Percentiles rank a stretch among this genome's conserved stretches.
These are phyloP conservation scores for Sonneratia alba DNA, from an alignment of 345 rosid genomes.

Conservation along the genomic window DNA sequence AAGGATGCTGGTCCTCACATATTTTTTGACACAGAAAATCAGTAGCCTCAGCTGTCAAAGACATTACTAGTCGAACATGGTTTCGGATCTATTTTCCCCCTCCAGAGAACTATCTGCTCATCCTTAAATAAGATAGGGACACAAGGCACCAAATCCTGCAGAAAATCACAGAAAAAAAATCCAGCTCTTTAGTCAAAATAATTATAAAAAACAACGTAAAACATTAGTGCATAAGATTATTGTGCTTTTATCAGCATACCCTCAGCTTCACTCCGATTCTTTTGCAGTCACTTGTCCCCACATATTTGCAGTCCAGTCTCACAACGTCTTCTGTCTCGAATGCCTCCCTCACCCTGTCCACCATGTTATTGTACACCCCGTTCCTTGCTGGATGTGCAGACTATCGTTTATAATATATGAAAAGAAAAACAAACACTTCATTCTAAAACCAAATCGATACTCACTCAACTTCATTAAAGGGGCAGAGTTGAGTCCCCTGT, in stretches of 20 bases:
- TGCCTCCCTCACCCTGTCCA: conserved; percentile 58
- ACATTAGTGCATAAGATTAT: not conserved
- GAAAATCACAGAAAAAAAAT: not conserved
- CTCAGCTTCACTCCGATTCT: conserved; percentile 68
- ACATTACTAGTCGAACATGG: not conserved
- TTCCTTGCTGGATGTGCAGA: conserved; percentile 50
- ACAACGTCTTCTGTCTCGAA: conserved; percentile 57
- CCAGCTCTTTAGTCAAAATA: not conserved
- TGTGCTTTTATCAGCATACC: conserved; percentile 24
- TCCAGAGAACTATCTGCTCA: conserved; percentile 82
- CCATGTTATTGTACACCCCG: conserved; percentile 81
- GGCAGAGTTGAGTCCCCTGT: conserved; percentile 45
- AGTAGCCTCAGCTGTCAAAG: not conserved
- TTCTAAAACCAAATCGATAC: conserved; percentile 9
- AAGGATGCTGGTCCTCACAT: not conserved
- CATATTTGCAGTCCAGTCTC: conserved; percentile 73
- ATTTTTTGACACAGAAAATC: not conserved
- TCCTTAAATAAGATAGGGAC: conserved; percentile 79
- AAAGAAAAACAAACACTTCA: not conserved
- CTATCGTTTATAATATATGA: not conserved
- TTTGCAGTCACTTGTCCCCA: conserved; percentile 78
- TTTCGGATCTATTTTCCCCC: conserved; percentile 31
- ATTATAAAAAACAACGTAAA: not conserved
- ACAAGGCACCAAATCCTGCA: conserved; percentile 83
- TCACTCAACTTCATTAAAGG: conserved; percentile 68